Evolutionary conservation across 306 rosid genomes (phyloP).

Genomic region (Ammopiptanthus mongolicus): DNA sequence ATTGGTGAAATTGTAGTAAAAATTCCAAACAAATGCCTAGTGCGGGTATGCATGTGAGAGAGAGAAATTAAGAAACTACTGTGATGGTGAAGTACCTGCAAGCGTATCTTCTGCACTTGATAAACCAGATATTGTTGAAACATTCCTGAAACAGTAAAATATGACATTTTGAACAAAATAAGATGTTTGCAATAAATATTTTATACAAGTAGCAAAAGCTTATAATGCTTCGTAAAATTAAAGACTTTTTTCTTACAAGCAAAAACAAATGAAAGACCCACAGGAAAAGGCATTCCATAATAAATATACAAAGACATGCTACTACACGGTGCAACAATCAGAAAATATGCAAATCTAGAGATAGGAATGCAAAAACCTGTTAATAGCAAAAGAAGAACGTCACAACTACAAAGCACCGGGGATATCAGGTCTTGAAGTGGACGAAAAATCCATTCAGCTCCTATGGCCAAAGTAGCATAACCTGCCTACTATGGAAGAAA

Average conservation of each 20-base stretch:
- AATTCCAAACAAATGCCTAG: background rate
- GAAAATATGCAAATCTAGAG: background rate
- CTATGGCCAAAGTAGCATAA: slow-evolving; percentile 64
- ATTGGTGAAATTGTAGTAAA: background rate
- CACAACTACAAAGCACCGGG: slow-evolving; percentile 79
- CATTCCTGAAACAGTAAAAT: slow-evolving; percentile 55
- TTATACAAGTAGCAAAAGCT: background rate
- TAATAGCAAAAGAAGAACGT: slow-evolving; percentile 68
- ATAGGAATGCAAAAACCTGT: slow-evolving; percentile 52
- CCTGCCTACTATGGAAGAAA: slow-evolving; percentile 58
- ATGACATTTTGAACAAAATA: slow-evolving; percentile 3
- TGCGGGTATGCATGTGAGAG: background rate
- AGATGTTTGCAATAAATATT: background rate
- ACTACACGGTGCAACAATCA: background rate
- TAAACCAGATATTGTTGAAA: slow-evolving; percentile 93
- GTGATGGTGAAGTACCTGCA: slow-evolving; percentile 54
- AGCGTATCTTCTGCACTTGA: slow-evolving; percentile 94
- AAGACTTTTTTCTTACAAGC: background rate
- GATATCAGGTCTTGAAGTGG: slow-evolving; percentile 38
- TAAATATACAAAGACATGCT: background rate
- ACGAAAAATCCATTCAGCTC: slow-evolving; percentile 72
- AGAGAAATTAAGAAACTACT: slow-evolving; percentile 6
- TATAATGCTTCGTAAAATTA: background rate
- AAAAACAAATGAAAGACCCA: background rate
- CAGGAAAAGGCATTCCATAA: background rate